Evolutionary conservation across 345 rosid species (phyloP), one percentile per base, ranked within the genome.

Genomic region (Dipteronia sinensis): DNA sequence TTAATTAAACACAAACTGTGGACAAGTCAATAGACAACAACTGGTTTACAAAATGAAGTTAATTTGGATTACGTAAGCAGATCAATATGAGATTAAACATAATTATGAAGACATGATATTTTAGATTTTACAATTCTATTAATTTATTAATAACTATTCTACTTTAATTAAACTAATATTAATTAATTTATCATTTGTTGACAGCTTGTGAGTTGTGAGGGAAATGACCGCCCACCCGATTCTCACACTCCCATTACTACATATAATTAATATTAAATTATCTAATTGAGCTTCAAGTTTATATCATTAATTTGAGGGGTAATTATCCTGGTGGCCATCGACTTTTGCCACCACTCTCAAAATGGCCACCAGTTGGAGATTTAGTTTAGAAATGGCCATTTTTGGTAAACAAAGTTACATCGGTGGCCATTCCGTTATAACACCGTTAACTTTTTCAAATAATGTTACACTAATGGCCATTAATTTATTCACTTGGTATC

Each of bases 51-150:
- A 64, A 64, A 64, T 20, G 6, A 58, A 75, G 74, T 59, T 72
- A 74, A 70, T 71, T 65, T 73, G 19, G 74, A 74, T 25, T 0
- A 74, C 67, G 71, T 58, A 65, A 83, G 81, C 80, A 27, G 13
- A 79, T 76, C 82, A 19, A 17, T 25, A 22, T 23, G 38, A 76
- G 73, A 76, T 68, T 58, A 34, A 67, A 69, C 74, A 76, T 34
- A 58, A 83, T 71, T 72, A 82, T 67, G 68, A 65, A 66, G 69
- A 76, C 71, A 72, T 82, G 74, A 61, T 59, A n/a, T 65, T 56
- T 55, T 67, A 67, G 69, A 44, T 59, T 53, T 17, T 66, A 34
- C 5, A 4, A 34, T 5, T 34, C 6, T 42, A 42, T 49, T 22
- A 65, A 59, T 44, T 74, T 34, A 27, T 34, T 69, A 31, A 31